phyloP scores from a whole-genome alignment of 192 early-diverging fungal species.

The Podila epicladia region DNA sequence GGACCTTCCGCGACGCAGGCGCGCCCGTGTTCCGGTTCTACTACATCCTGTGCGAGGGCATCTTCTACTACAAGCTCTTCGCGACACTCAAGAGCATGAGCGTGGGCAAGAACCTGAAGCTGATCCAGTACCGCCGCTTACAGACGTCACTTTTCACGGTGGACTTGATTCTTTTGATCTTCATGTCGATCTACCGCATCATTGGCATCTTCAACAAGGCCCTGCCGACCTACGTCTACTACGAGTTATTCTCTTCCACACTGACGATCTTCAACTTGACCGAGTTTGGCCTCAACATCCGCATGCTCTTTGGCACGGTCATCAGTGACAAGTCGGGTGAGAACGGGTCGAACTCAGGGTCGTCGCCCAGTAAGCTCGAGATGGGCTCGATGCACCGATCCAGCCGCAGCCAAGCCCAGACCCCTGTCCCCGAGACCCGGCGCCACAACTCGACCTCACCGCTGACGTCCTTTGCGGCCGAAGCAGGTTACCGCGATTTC shows the following conservation, averaged over 20 bases:
- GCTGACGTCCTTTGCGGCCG: conserved; percentile 24
- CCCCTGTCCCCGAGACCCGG: neutral
- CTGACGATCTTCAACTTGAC: conserved; percentile 50
- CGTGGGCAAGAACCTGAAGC: conserved; percentile 7
- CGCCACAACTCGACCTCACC: conserved; percentile 32
- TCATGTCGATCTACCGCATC: conserved; percentile 51
- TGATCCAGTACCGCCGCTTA: conserved; percentile 41
- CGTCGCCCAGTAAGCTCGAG: conserved; percentile 20
- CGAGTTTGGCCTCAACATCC: conserved; percentile 52
- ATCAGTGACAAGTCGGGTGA: conserved; percentile 13
- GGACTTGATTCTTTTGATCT: conserved; percentile 33
- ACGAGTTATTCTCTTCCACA: conserved; percentile 43
- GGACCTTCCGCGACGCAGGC: conserved; percentile 35
- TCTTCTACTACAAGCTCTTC: conserved; percentile 50
- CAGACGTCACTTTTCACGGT: conserved; percentile 50
- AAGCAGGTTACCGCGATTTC: conserved; percentile 22
- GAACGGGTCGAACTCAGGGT: neutral
- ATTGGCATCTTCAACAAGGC: conserved; percentile 30
- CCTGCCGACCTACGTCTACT: conserved; percentile 47
- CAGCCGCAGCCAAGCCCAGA: neutral
- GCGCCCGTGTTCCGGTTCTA: conserved; percentile 49
- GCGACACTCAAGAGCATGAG: conserved; percentile 38
- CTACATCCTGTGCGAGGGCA: conserved; percentile 45
- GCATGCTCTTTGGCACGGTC: conserved; percentile 34
- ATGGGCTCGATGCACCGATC: conserved; percentile 15